Evolutionary conservation across 257 asterid species (phyloP).

Genomic region (Gynochthodes officinalis): DNA sequence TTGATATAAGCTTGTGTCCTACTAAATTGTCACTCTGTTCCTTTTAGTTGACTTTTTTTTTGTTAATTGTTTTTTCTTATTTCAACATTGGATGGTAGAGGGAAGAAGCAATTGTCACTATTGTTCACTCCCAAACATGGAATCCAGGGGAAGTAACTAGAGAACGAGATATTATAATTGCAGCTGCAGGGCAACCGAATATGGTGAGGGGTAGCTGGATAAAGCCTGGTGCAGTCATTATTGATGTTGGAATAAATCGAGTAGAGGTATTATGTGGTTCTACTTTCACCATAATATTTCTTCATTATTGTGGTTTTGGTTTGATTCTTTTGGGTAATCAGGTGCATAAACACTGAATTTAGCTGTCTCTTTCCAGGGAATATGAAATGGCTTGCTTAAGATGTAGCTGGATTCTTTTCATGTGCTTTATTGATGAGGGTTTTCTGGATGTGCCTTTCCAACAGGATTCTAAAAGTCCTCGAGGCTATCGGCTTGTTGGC

Average conservation of each 20-base stretch:
- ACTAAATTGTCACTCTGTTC: neutral
- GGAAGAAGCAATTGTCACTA: slow-evolving; percentile 86
- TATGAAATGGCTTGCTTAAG: neutral
- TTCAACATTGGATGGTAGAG: slow-evolving; percentile 38
- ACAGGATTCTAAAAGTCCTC: slow-evolving; percentile 62
- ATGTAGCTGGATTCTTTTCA: neutral
- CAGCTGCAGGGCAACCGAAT: slow-evolving; percentile 84
- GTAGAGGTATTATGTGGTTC: too few relatives aligned
- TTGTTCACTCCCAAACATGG: slow-evolving; percentile 82
- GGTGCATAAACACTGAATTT: neutral
- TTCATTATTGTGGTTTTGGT: neutral
- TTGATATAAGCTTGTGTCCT: neutral
- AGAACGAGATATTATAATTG: slow-evolving; percentile 77
- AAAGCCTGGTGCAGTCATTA: slow-evolving; percentile 84
- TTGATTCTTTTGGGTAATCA: neutral
- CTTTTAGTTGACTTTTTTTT: neutral
- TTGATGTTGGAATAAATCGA: slow-evolving; percentile 88
- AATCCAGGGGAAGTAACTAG: slow-evolving; percentile 74
- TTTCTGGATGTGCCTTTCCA: slow-evolving; percentile 1
- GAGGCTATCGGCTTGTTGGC: slow-evolving; percentile 82
- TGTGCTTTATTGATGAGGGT: neutral
- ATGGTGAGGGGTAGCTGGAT: slow-evolving; percentile 96
- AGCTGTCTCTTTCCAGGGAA: neutral
- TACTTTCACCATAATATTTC: neutral
- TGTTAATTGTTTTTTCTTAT: neutral